Evolutionary conservation across 495 filamentous ascomycete genomes (phyloP).

Genomic region (Tuber aestivum): DNA sequence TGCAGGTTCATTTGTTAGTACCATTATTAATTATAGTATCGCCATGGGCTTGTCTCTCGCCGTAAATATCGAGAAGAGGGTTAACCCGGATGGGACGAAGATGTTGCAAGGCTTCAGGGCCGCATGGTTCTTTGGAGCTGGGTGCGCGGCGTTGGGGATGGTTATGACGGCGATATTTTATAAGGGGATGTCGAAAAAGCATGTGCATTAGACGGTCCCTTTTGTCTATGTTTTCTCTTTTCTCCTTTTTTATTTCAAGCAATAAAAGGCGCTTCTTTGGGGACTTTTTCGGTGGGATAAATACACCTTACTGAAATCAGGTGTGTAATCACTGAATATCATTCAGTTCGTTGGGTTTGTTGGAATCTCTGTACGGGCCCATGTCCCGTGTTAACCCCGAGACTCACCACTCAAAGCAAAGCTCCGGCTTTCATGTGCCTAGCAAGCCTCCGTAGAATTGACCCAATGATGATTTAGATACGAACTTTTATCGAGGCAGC

Average conservation of each 20-base stretch:
- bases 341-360: not conserved
- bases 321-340: not conserved
- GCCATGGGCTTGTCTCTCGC: conserved; percentile 61
- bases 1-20: conserved; percentile 58
- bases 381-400: not conserved
- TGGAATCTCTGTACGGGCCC: not conserved
- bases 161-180: conserved; percentile 41
- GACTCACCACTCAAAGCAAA: not conserved
- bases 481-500: not conserved
- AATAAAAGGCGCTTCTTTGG: not conserved
- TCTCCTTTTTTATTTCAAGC: too few species aligned
- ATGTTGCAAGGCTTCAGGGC: conserved; percentile 53
- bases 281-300: not conserved
- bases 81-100: conserved; percentile 48
- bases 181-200: conserved; percentile 35
- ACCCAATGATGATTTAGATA: not conserved
- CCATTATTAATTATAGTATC: conserved; percentile 62
- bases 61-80: conserved; percentile 56
- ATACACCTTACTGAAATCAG: not conserved
- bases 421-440: not conserved
- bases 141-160: conserved; percentile 49
- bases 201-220: conserved; percentile 10
- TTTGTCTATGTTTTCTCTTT: not conserved
- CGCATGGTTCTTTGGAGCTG: conserved; percentile 56
- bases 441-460: not conserved